Percentiles rank a stretch among this genome's conserved stretches.
These are phyloP conservation scores for Pythium phragmitis DNA, from an alignment of 352 stramenopile species.

Conservation along the genomic window DNA sequence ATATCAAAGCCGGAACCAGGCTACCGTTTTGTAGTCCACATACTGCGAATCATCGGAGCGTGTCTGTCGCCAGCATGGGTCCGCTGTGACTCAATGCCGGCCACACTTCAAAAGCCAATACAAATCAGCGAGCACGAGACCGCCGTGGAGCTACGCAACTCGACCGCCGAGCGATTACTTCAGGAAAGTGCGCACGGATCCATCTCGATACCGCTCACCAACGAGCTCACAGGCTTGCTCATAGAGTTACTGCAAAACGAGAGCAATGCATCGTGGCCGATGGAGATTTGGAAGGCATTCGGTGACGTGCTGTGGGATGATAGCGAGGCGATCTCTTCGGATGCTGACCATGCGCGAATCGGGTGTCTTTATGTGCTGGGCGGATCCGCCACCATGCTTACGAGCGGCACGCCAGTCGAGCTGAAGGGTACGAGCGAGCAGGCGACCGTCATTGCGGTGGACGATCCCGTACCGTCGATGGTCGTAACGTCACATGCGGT, in stretches of 20 bases:
- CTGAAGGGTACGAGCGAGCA: conserved; percentile 15
- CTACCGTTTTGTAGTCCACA: conserved; percentile 8
- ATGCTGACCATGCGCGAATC: not conserved
- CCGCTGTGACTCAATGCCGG: not conserved
- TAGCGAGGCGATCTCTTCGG: not conserved
- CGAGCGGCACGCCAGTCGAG: conserved; percentile 9
- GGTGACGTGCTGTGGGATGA: not conserved
- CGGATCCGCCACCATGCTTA: conserved; percentile 1
- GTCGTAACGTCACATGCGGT: not conserved
- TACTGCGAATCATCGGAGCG: conserved; percentile 15
- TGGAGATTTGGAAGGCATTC: conserved; percentile 1
- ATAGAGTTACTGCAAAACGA: not conserved
- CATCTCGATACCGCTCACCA: conserved; percentile 5
- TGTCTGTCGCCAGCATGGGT: conserved; percentile 2
- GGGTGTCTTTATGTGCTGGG: conserved; percentile 22
- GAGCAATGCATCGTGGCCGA: not conserved
- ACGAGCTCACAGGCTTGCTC: conserved; percentile 12
- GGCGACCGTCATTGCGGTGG: conserved; percentile 17
- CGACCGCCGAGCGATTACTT: conserved; percentile 13
- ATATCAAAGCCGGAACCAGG: too few relatives aligned
- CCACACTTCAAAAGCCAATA: not conserved
- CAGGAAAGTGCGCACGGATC: conserved; percentile 3
- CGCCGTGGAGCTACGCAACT: conserved; percentile 19
- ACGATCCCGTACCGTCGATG: not conserved
- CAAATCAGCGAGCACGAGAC: not conserved